Percentiles rank a stretch among this genome's conserved stretches.
These are phyloP conservation scores for Globisporangium lucens DNA, from an alignment of 352 stramenopile genomes.

Conservation along the genomic window DNA sequence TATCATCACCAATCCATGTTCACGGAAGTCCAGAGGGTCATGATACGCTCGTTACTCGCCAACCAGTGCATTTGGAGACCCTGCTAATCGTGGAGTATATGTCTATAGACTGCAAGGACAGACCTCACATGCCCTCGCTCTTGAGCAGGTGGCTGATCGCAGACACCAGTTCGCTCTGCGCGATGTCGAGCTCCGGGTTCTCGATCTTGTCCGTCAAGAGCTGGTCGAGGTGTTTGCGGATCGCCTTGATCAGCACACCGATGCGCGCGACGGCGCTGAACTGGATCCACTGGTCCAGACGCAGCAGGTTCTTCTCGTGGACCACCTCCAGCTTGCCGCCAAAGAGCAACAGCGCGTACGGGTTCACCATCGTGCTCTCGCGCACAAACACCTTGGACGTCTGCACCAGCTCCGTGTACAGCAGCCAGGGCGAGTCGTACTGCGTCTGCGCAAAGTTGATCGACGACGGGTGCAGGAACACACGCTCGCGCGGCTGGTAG, in stretches of 20 bases:
- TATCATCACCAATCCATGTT: background rate
- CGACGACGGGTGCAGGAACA: conserved; percentile 97
- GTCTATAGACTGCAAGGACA: background rate
- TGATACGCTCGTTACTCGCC: background rate
- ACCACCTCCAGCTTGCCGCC: conserved; percentile 91
- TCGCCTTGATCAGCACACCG: conserved; percentile 95
- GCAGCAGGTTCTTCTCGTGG: conserved; percentile 89
- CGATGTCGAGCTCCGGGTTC: conserved; percentile 89
- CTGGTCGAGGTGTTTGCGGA: conserved; percentile 92
- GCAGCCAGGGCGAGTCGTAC: conserved; percentile 95
- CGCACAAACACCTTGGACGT: conserved; percentile 97
- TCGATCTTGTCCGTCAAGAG: conserved; percentile 94
- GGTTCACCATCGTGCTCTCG: conserved; percentile 96
- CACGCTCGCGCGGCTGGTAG: conserved; percentile 74
- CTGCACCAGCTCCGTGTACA: conserved; percentile 95
- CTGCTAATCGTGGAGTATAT: background rate
- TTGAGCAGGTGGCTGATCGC: conserved; percentile 80
- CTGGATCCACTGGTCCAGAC: conserved; percentile 90
- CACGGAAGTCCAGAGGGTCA: background rate
- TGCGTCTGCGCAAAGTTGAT: conserved; percentile 87
- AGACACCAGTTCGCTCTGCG: conserved; percentile 78
- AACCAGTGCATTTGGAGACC: background rate
- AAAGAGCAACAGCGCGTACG: conserved; percentile 98
- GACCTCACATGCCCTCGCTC: conserved; percentile 70
- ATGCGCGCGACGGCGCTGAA: conserved; percentile 94